phyloP scores from a whole-genome alignment of 2,329 filamentous ascomycete genomes.

The Apiospora kogelbergensis region DNA sequence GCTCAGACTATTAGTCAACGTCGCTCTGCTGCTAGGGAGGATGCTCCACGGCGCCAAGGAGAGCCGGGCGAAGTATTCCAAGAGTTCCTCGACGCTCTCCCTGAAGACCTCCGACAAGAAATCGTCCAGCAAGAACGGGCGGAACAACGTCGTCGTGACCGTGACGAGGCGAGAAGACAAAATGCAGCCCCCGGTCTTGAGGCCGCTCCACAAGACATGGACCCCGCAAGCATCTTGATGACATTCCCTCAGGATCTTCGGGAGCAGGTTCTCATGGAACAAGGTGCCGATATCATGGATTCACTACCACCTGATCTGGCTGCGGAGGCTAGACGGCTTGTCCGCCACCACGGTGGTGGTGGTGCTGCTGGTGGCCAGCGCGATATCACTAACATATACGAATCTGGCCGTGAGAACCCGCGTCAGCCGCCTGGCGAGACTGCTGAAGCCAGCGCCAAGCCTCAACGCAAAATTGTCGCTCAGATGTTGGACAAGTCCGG shows the following conservation, averaged over 20 bases:
- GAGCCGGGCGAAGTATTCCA: constrained; percentile 68
- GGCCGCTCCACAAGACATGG: constrained; percentile 66
- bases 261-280: constrained; percentile 85
- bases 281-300: constrained; percentile 83
- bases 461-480: constrained; percentile 76
- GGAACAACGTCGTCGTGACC: constrained; percentile 84
- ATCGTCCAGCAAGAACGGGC: constrained; percentile 87
- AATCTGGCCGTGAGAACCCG: constrained; percentile 41
- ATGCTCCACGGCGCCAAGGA: constrained; percentile 65
- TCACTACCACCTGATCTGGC: constrained; percentile 83
- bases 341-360: constrained; percentile 30
- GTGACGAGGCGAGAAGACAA: constrained; percentile 75
- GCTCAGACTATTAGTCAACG: constrained; percentile 84
- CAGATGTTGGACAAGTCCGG: constrained; percentile 98
- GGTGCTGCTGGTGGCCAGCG: background rate
- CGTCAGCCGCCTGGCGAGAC: constrained; percentile 33
- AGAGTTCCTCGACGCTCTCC: constrained; percentile 91
- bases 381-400: constrained; percentile 27
- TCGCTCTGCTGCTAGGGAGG: constrained; percentile 71
- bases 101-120: constrained; percentile 85
- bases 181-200: constrained; percentile 55
- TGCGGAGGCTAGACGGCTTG: constrained; percentile 76
- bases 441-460: constrained; percentile 53
- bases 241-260: constrained; percentile 84
- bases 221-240: constrained; percentile 86